Conservation (phyloP, 352 stramenopile species). For the Elongisporangium undulatum region DNA sequence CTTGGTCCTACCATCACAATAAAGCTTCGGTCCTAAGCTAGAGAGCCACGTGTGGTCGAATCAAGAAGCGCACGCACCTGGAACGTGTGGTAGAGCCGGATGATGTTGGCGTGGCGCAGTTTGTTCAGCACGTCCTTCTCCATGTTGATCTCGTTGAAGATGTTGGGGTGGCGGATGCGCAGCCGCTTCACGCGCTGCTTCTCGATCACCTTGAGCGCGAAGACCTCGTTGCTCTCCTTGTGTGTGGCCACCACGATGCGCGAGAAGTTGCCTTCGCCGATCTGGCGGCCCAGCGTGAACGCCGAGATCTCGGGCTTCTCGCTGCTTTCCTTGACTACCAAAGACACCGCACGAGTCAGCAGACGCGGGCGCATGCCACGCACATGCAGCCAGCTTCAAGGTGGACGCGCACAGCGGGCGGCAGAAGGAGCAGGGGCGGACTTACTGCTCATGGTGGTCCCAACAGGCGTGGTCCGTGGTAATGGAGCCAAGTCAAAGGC, state of each 20-base stretch:
- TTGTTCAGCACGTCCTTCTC: conserved; percentile 93
- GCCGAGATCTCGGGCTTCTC: conserved; percentile 77
- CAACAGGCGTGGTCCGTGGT: neutral
- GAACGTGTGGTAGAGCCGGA: conserved; percentile 95
- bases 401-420: neutral
- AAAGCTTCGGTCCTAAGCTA: no score
- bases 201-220: conserved; percentile 96
- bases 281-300: conserved; percentile 48
- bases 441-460: neutral
- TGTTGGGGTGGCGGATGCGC: conserved; percentile 93
- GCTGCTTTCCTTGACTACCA: conserved; percentile 60
- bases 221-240: conserved; percentile 87
- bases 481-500: neutral
- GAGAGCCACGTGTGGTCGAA: no score
- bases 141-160: conserved; percentile 99
- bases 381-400: neutral
- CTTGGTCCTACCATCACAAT: conserved; percentile 77
- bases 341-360: conserved; percentile 4
- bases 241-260: conserved; percentile 89
- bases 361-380: neutral
- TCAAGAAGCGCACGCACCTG: conserved; percentile 39
- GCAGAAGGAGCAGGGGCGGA: neutral
- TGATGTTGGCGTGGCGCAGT: conserved; percentile 89
- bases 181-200: conserved; percentile 86
- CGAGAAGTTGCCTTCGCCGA: conserved; percentile 95